Evolutionary conservation across 2,329 filamentous ascomycete genomes (phyloP), one percentile per base, ranked within the genome.

Genomic region (Cytospora mali): DNA sequence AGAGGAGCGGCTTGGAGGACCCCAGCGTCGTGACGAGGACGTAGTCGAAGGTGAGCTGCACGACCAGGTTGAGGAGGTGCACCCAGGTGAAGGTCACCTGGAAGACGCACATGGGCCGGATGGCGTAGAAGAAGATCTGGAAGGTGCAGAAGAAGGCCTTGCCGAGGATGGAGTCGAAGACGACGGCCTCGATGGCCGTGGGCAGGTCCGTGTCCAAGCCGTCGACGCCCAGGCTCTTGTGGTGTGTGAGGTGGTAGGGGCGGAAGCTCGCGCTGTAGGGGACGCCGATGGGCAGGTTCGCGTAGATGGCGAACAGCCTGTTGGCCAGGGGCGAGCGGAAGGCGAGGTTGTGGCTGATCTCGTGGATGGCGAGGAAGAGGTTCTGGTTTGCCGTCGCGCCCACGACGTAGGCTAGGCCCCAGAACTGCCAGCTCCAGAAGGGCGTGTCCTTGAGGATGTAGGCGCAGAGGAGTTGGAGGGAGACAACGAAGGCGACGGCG

Each of bases 121-220:
- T 78, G 71, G 95, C 95, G 80, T 99, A 99, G 84, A 99, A 99
- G 74, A 99, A 85, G 76, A 99, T 97, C 79, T 99, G 95, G 80
- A 97, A 99, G 69, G 95, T 99, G 80, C 91, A 94, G 84, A 99
- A 99, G 82, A 99, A 99, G 68, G 95, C 89, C 79, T 99, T 99
- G 75, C 95, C 95, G 21, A 94, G 86, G 70, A 99, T 88, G 9
- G 93, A 97, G 81, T 99, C 91, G 71, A 99, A 88, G 75, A 99
- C 90, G 73, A 96, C 79, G 66, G 93, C 94, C 80, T 99, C 95
- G 56, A 97, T 77, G 55, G 91, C 87, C 21, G 95, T 98, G 27
- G 95, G 95, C 29, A 99, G 88, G 73, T 99, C 95, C 51, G 94
- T 97, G 75, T 99, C 95, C 50, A 99, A 86, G 62, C 95, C 95